Conservation (phyloP, 371 early-diverging fungal species). For the Rhizopus sp. region DNA sequence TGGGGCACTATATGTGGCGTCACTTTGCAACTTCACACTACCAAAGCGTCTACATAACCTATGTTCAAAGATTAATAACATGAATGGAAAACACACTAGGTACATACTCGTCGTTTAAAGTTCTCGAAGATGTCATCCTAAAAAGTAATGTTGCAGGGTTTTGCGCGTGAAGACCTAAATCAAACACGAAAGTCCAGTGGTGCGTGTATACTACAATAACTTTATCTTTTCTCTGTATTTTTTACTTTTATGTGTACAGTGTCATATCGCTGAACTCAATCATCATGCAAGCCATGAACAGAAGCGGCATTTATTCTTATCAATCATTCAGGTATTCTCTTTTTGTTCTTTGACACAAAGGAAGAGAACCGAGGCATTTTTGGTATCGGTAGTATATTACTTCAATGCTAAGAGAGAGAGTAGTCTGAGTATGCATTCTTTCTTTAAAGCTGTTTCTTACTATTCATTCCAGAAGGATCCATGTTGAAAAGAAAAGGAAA, state of each 20-base stretch:
- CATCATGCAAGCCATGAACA: conserved; percentile 11
- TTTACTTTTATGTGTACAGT: conserved; percentile 8
- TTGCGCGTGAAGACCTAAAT: too few species aligned
- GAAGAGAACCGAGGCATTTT: conserved; percentile 8
- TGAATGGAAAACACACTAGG: too few species aligned
- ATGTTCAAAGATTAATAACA: too few species aligned
- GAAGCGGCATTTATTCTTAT: conserved; percentile 11
- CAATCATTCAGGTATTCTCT: conserved; percentile 8
- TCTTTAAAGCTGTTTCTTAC: conserved; percentile 5
- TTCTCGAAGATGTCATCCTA: too few species aligned
- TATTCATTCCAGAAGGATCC: conserved; percentile 3
- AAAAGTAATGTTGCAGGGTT: too few species aligned
- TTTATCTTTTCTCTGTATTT: conserved; percentile 9
- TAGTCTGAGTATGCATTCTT: conserved; percentile 6
- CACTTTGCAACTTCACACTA: too few species aligned
- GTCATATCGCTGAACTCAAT: conserved; percentile 8
- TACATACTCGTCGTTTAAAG: too few species aligned
- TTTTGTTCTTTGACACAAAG: conserved; percentile 9
- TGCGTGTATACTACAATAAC: conserved; percentile 2
- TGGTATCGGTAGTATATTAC: conserved; percentile 2
- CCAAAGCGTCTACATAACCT: too few species aligned
- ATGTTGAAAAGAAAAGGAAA: conserved; percentile 5
- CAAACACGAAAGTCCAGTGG: conserved; percentile 5
- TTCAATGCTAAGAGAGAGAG: conserved; percentile 9
- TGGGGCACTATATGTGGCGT: too few species aligned